Evolutionary conservation across 495 filamentous ascomycete genomes (phyloP), one percentile per base, ranked within the genome.

Genomic region (Cryomyces minteri): DNA sequence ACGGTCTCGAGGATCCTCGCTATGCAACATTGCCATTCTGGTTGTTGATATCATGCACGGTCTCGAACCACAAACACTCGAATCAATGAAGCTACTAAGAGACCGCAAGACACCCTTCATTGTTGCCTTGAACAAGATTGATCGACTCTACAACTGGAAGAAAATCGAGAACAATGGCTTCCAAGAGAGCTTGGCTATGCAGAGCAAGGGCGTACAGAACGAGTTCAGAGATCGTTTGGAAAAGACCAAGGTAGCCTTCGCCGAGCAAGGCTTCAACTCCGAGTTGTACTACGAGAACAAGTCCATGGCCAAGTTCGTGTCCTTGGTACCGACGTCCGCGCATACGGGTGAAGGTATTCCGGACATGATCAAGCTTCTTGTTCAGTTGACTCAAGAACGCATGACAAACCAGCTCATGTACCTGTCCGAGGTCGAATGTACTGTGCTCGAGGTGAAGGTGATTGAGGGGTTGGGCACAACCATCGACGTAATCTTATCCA

Each of bases 41-140:
- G 92, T 99, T 25, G 88, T 99, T 51, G 92, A 99, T 72, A 99
- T 99, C 58, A 99, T 99, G 92, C 92, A 99, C 71, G 92, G 92
- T 57, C 76, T 99, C 41, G 92, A 99, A 62, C 92, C 86, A 11
- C 92, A 99, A 61, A 99, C 92, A 28, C 72, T 96, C 5, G 92
- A 99, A 62, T 96, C 92, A 6, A 95, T 99, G 83, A 79, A 77
- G 48, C 64, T 99, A 44, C 76, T 99, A 33, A 75, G 90, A 55
- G 88, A 95, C 55, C 73, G 85, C 48, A 92, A 87, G 63, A 99
- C 92, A 39, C 90, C 92, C 8, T 99, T 99, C 70, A 94, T 99
- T 54, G 92, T 99, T 40, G 92, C 92, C 2, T 69, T 99, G 52
- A 99, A 99, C 75, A 99, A 99, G 73, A 95, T 99, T 51, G 92